Evolutionary conservation across 495 filamentous ascomycete genomes (phyloP), one percentile per base, ranked within the genome.

Genomic region (Hypoxylon subgilvum): DNA sequence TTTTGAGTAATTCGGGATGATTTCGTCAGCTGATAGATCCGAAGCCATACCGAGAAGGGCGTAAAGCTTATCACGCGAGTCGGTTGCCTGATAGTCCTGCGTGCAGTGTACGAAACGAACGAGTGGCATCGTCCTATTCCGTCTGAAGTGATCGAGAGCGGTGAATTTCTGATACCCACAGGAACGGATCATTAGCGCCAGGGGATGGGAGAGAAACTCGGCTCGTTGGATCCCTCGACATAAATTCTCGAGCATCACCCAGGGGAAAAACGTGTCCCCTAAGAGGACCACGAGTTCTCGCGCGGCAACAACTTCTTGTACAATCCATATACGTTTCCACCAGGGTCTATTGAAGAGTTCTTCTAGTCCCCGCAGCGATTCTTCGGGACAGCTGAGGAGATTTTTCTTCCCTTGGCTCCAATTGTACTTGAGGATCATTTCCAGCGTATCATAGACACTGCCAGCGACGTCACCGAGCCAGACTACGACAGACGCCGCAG

Each of bases 21-120:
- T 65, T 1, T 58, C 54, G 13, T 51, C 27, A 8, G 48, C 43
- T 0, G 32, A 35, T 12, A 47, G 16, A 42, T 70, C 67, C 1
- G 49, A 60, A 16, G 67, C 65, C 44, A 70, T 65, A 2, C 67
- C 67, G 3, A 70, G 53, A 17, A 67, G 44, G 8, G 65, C 65
- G 16, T 63, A 70, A 9, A 70, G 51, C 10, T 62, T 68, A 36
- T 70, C 67, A 19, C 57, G 41, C 1, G 57, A 56, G 25, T 65
- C 55, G 7, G 43, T 61, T 5, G 61, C 61, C 14, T 61, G 57
- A 12, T 58, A 63, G 18, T 50, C 35, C 25, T 57, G 52, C 1
- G 55, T 57, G 38, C 34, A 40, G 7, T 52, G 52, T 1, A 63
- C 44, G 1, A 63, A 32, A 9, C 45, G 28, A 6, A 63, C 48